Conservation (phyloP, 2,329 filamentous ascomycete species). For the Colletotrichum eleusines region DNA sequence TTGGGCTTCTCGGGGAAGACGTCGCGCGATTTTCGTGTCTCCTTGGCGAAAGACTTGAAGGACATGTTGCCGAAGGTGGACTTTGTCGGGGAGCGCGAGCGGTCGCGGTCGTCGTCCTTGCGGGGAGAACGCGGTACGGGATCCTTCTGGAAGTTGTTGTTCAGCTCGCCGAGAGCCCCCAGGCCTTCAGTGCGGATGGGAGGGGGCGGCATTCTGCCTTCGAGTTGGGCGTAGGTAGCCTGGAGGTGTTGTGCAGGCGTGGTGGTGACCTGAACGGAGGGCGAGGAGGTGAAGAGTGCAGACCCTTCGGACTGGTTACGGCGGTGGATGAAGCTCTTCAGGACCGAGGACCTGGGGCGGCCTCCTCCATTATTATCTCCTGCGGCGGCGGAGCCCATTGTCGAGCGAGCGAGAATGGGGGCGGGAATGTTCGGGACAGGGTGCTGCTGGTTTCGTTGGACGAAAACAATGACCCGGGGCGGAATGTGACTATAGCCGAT, state of each 20-base stretch:
- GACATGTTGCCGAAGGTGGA: constrained; percentile 58
- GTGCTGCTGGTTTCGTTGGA: constrained; percentile 28
- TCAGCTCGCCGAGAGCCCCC: constrained; percentile 67
- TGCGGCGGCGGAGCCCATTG: constrained; percentile 39
- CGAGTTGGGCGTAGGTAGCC: constrained; percentile 38
- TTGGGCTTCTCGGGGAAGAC: constrained; percentile 72
- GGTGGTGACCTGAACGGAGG: constrained; percentile 43
- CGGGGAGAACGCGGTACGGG: constrained; percentile 52
- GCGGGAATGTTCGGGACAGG: constrained; percentile 33
- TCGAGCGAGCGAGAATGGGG: constrained; percentile 32
- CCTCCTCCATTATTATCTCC: constrained; percentile 40
- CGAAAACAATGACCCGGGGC: constrained; percentile 31
- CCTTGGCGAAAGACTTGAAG: constrained; percentile 58
- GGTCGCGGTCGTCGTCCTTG: constrained; percentile 51
- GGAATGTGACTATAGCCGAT: constrained; percentile 26
- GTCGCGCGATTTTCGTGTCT: constrained; percentile 56
- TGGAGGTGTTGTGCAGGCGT: constrained; percentile 42
- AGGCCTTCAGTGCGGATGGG: constrained; percentile 50
- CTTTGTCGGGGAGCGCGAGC: constrained; percentile 59
- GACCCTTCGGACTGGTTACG: constrained; percentile 60
- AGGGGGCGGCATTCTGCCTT: constrained; percentile 48
- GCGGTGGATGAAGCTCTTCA: constrained; percentile 64
- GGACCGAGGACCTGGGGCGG: constrained; percentile 60
- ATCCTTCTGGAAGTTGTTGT: constrained; percentile 64
- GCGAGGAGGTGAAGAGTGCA: constrained; percentile 45